Evolutionary conservation across 139 green algal genomes (phyloP).

Genomic region (Gonium pectorale): DNA sequence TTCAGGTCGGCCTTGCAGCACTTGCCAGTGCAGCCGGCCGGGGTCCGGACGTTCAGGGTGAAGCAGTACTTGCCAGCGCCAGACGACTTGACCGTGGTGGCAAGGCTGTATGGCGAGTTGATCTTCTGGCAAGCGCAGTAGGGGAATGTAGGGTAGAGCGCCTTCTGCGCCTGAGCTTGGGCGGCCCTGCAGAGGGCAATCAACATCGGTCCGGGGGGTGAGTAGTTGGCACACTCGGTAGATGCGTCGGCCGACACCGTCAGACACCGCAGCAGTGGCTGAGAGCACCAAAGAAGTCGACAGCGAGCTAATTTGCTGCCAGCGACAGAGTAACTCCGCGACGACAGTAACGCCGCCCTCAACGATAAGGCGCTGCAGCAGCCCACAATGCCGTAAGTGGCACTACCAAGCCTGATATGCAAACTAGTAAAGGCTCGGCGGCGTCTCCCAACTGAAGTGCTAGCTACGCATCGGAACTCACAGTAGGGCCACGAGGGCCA

Average conservation of each 20-base stretch:
- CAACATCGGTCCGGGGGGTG: no score
- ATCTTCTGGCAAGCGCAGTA: not conserved
- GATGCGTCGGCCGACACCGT: no score
- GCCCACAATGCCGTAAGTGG: no score
- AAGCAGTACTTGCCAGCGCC: conserved; percentile 6
- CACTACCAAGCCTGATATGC: no score
- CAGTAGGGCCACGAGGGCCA: not conserved
- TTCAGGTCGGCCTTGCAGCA: conserved; percentile 24
- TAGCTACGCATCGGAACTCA: not conserved
- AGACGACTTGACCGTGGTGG: not conserved
- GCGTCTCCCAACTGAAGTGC: no score
- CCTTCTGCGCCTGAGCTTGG: no score
- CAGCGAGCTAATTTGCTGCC: not conserved
- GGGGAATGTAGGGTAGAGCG: not conserved
- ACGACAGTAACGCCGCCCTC: no score
- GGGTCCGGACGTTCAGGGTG: not conserved
- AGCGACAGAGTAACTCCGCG: no score
- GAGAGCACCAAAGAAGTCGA: not conserved
- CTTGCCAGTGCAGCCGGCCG: not conserved
- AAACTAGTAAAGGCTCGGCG: no score
- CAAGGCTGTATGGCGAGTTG: not conserved
- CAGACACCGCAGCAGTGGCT: no score
- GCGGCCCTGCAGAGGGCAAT: not conserved
- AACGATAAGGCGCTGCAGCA: no score
- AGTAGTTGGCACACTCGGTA: no score